Evolutionary conservation across 163 green algal genomes (phyloP).

Genomic region (Smithsoniella earleae): DNA sequence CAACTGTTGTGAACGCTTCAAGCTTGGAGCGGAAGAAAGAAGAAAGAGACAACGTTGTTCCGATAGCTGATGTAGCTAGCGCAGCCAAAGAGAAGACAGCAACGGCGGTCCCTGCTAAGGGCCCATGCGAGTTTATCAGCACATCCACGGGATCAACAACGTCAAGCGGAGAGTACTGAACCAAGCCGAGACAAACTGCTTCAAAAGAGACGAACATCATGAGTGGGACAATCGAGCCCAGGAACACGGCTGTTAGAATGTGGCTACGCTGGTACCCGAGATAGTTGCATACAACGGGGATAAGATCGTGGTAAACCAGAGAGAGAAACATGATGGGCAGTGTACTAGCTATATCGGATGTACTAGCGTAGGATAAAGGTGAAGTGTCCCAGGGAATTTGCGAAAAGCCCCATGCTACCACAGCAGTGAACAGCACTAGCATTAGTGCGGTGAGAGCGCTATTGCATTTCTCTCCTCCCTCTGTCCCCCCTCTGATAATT

Average conservation of each 20-base stretch:
- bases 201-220: constrained; percentile 68
- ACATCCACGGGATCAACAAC: constrained; percentile 39
- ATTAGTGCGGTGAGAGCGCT: constrained; percentile 45
- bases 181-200: constrained; percentile 46
- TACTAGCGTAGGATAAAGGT: constrained; percentile 28
- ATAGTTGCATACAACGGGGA: constrained; percentile 53
- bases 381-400: constrained; percentile 32
- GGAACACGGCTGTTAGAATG: constrained; percentile 40
- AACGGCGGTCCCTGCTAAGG: constrained; percentile 35
- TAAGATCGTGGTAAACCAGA: constrained; percentile 63
- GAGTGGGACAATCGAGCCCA: constrained; percentile 44
- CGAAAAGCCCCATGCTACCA: constrained; percentile 36
- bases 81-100: constrained; percentile 54
- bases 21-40: constrained; percentile 37
- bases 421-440: constrained; percentile 42
- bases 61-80: constrained; percentile 60
- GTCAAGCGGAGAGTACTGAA: not conserved
- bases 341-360: constrained; percentile 36
- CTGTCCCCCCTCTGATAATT: constrained; percentile 36
- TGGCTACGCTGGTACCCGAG: constrained; percentile 42
- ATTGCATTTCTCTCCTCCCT: constrained; percentile 45
- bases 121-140: constrained; percentile 35
- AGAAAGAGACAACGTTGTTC: constrained; percentile 52
- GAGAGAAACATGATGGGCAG: constrained; percentile 62
- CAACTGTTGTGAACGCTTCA: not conserved